These are phyloP conservation scores for Xylona heveae DNA, from an alignment of 495 filamentous ascomycete genomes.

Conservation along the genomic window DNA sequence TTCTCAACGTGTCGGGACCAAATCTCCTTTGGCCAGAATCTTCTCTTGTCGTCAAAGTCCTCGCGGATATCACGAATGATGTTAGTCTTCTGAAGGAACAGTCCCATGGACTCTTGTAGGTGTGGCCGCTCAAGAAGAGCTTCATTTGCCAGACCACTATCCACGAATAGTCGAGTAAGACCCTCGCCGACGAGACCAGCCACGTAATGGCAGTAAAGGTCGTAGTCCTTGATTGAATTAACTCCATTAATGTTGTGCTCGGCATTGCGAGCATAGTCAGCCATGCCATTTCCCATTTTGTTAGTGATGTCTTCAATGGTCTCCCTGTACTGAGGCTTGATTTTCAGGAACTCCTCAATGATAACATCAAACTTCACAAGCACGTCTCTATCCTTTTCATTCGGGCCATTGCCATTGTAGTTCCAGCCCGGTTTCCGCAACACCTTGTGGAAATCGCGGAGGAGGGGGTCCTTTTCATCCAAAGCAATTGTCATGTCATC, in stretches of 20 bases:
- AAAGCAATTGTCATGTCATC: slow-evolving; percentile 89
- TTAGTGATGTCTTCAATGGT: slow-evolving; percentile 89
- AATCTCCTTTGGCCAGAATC: slow-evolving; percentile 88
- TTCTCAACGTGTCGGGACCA: slow-evolving; percentile 85
- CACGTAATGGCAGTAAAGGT: slow-evolving; percentile 92
- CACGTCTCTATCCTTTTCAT: slow-evolving; percentile 85
- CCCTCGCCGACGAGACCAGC: slow-evolving; percentile 94
- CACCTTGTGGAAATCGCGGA: slow-evolving; percentile 58
- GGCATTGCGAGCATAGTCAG: slow-evolving; percentile 72
- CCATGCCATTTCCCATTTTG: slow-evolving; percentile 98
- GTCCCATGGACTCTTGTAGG: slow-evolving; percentile 87
- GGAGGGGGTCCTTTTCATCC: slow-evolving; percentile 62
- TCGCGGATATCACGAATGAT: slow-evolving; percentile 92
- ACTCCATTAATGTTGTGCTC: slow-evolving; percentile 60
- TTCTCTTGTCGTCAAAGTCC: slow-evolving; percentile 64
- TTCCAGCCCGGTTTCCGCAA: slow-evolving; percentile 77
- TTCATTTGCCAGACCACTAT: slow-evolving; percentile 70
- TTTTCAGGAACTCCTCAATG: slow-evolving; percentile 67
- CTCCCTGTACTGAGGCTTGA: slow-evolving; percentile 62
- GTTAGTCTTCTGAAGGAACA: slow-evolving; percentile 94
- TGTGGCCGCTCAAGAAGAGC: slow-evolving; percentile 54
- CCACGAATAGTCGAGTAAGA: slow-evolving; percentile 75
- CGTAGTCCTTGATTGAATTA: slow-evolving; percentile 69
- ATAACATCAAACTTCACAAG: slow-evolving; percentile 81
- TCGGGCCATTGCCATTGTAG: slow-evolving; percentile 62